Evolutionary conservation across 257 asterid species (phyloP), one percentile per base, ranked within the genome.

Genomic region (Nicotiana attenuata): DNA sequence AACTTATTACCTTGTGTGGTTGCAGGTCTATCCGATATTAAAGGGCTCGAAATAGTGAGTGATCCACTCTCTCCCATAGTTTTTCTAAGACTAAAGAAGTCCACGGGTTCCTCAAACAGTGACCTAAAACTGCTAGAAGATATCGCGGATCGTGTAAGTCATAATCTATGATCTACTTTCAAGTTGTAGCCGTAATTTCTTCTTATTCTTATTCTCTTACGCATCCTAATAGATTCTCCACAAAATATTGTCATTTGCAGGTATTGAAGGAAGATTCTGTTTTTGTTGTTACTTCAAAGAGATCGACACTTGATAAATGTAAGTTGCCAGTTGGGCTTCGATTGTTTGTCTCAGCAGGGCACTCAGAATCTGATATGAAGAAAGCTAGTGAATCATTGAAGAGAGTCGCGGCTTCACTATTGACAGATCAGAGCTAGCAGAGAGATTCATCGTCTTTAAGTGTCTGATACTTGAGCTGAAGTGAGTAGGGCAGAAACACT

Each of bases 231-330:
- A 14, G 41, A n/a, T 31, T 83, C 8, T 3, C 29, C 52, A 16
- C 10, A 19, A 82, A n/a, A 68, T 22, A 76, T 66, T 79, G 71
- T 67, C 17, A 60, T 63, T 88, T 7, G 86, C 92, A 95, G 99
- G 90, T 90, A 28, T 47, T 95, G 90, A 92, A 93, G 79, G 93
- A 90, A 80, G 91, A 93, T 83, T 81, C 90, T 5, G 81, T 95
- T 78, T 91, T 93, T 73, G 88, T 95, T 56, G 91, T 89, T 19
- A 89, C 94, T 68, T 89, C 98, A 29, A 95, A 86, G 86, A 85
- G 97, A 88, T 92, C 98, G 11, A 88, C 89, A 7, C 85, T 93
- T 13, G 98, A 95, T 88, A 95, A 91, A 86, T 95, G 98, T 92
- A 89, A 88, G 56, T 85, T 93, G 81, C 98, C 97, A 2, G 90